Evolutionary conservation across 371 early-diverging fungal genomes (phyloP), one percentile per base, ranked within the genome.

Genomic region (Mucor lusitanicus): DNA sequence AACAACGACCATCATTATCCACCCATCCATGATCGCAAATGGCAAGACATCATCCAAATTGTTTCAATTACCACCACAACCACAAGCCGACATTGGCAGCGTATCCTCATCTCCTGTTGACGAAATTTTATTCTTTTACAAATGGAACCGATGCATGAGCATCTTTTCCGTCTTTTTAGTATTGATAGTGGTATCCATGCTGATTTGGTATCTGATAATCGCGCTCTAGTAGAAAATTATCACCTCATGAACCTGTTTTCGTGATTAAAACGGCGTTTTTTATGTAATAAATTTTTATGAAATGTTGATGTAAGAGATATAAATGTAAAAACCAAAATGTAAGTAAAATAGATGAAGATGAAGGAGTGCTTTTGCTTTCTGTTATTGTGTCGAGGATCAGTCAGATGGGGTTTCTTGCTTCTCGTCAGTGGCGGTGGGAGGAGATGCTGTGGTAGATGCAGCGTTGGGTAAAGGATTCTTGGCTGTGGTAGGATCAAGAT

Each of bases 21-120:
- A 79, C 35, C 74, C 79, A 28, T 79, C 79, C 0, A 28, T 78
- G 28, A n/a, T 78, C 0, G 78, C 78, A 40, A 78, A 78, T 40
- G 75, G 78, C 0, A 70, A 71, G 9, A 64, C 68, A 15, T 42
- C 69, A 11, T 70, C 72, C 15, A 55, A 46, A 13, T 12, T 68
- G 13, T 35, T 44, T 32, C 23, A 33, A 6, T 35, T 15, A n/a
- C 17, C 30, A n/a, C n/a, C n/a, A n/a, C n/a, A n/a, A 15, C 11
- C 2, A 12, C 1, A 44, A 33, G 6, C 13, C 17, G 7, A 19
- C 13, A 6, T 32, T 15, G 12, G 40, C 42, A 37, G 37, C 37
- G 1, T 1, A 37, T 37, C 37, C 37, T 37, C 37, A 13, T n/a
- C 32, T 3, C 32, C 32, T 32, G 12, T 55, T 68, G 66, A 63